Evolutionary conservation across 306 rosid species (phyloP).

Genomic region (Malus sylvestris): DNA sequence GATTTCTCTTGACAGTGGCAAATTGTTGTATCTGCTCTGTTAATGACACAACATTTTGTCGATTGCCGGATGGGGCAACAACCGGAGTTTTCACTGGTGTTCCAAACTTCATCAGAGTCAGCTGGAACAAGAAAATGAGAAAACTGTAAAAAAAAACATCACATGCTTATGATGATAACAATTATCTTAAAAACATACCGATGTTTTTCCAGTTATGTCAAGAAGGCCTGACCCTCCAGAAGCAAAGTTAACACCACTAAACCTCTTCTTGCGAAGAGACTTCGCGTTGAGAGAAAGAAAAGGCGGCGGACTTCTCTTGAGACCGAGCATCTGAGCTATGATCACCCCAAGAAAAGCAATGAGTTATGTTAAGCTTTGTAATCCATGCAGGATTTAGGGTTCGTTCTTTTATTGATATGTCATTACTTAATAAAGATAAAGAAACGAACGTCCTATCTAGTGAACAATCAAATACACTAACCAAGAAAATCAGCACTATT

Average conservation of each 20-base stretch:
- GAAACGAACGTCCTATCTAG: not conserved
- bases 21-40: conserved; percentile 19
- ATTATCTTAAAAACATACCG: not conserved
- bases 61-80: not conserved
- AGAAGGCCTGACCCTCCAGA: conserved; percentile 27
- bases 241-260: conserved; percentile 25
- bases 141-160: not conserved
- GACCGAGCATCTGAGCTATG: conserved; percentile 14
- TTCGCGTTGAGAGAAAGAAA: conserved; percentile 10
- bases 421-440: not conserved
- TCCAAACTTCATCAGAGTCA: not conserved
- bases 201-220: conserved; percentile 13
- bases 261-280: not conserved
- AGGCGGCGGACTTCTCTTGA: conserved; percentile 17
- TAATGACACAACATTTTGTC: conserved; percentile 8
- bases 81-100: not conserved
- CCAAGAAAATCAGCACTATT: conserved; percentile 28
- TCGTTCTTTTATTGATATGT: too few relatives aligned
- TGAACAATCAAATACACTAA: not conserved
- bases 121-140: not conserved
- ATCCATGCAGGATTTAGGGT: not conserved
- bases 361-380: not conserved
- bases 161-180: not conserved
- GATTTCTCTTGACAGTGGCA: not conserved
- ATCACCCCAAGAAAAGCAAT: not conserved